Evolutionary conservation across 2,329 filamentous ascomycete genomes (phyloP).

Genomic region (Sordariomycetes sp.): DNA sequence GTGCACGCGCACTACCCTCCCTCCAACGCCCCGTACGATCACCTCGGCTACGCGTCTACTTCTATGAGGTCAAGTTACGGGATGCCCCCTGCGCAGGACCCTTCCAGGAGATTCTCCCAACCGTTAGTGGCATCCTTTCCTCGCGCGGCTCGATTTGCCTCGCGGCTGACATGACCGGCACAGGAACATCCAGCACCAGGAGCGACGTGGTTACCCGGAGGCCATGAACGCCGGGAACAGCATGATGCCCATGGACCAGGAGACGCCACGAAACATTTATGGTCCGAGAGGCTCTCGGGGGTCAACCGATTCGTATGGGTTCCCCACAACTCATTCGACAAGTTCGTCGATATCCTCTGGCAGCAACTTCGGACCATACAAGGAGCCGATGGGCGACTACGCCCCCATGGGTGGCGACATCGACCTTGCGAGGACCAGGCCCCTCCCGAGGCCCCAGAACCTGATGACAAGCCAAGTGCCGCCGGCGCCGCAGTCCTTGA

Average conservation of each 20-base stretch:
- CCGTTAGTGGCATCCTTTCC: constrained; percentile 51
- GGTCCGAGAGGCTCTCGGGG: constrained; percentile 57
- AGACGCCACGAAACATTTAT: constrained; percentile 86
- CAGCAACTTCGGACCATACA: constrained; percentile 73
- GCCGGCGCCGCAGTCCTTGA: constrained; percentile 90
- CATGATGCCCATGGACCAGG: constrained; percentile 93
- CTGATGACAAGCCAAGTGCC: constrained; percentile 52
- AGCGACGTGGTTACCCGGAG: constrained; percentile 68
- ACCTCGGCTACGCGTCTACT: constrained; percentile 62
- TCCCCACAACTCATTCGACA: constrained; percentile 72
- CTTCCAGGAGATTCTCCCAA: constrained; percentile 64
- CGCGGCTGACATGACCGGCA: constrained; percentile 18
- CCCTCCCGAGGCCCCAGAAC: constrained; percentile 68
- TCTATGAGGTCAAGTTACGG: constrained; percentile 49
- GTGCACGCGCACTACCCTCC: constrained; percentile 56
- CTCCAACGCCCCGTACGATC: constrained; percentile 61
- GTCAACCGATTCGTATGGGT: constrained; percentile 81
- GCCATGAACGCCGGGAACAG: constrained; percentile 86
- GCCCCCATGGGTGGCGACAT: constrained; percentile 83
- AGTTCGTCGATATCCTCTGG: constrained; percentile 86
- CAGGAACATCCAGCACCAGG: constrained; percentile 42
- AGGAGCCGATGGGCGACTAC: constrained; percentile 84
- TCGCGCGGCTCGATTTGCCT: not conserved
- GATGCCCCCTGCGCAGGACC: constrained; percentile 45
- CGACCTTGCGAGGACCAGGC: constrained; percentile 67